phyloP scores from a whole-genome alignment of 164 flowering plant genomes.

The Vitis labrusca region DNA sequence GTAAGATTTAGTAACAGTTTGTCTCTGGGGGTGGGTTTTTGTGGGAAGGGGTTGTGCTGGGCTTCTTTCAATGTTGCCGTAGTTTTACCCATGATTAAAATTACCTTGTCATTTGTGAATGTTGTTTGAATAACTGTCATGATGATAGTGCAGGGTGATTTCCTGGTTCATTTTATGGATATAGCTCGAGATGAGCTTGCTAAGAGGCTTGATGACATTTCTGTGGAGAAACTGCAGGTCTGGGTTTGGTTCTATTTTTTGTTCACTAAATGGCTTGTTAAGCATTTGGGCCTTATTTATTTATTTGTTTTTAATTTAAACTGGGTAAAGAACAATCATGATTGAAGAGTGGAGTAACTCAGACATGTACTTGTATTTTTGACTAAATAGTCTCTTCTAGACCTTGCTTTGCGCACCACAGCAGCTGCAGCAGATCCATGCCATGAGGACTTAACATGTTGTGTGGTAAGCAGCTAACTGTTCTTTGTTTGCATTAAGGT shows the following conservation, averaged over 20 bases:
- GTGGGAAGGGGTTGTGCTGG: no score
- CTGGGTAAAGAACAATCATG: not conserved
- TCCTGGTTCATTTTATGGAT: constrained; percentile 98
- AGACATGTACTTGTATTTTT: constrained; percentile 1
- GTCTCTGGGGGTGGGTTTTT: not conserved
- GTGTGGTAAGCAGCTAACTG: constrained; percentile 58
- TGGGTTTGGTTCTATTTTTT: not conserved
- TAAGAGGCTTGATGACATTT: constrained; percentile 77
- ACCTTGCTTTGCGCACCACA: constrained; percentile 91
- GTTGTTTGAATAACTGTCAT: not conserved
- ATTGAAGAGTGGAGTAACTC: not conserved
- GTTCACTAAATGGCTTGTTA: not conserved
- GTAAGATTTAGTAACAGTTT: not conserved
- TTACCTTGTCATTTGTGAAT: not conserved
- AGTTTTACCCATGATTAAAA: not conserved
- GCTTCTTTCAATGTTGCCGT: not conserved
- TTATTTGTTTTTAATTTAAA: no score
- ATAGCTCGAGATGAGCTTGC: constrained; percentile 88
- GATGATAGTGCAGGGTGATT: constrained; percentile 69
- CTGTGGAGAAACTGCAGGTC: constrained; percentile 96
- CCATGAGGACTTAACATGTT: constrained; percentile 90
- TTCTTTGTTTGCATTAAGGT: not conserved
- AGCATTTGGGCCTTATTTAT: not conserved
- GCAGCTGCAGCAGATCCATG: constrained; percentile 96
- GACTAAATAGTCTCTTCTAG: constrained; percentile 72